phyloP scores from a whole-genome alignment of 129 eudicot genomes.

The Helianthus tuberosus region DNA sequence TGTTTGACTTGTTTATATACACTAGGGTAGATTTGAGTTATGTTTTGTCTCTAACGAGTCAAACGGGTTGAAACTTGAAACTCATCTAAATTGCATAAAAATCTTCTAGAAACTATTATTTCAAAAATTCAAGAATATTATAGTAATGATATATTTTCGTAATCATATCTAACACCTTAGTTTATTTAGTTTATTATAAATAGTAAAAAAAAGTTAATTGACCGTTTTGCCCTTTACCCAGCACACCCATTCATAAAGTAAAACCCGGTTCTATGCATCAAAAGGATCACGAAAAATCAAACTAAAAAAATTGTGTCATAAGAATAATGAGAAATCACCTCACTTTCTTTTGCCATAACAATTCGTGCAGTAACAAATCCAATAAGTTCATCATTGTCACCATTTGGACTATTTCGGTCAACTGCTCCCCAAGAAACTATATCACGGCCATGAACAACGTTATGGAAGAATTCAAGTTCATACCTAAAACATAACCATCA shows the following conservation, averaged over 20 bases:
- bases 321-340: constrained; percentile 58
- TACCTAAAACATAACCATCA: constrained; percentile 57
- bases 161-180: background rate
- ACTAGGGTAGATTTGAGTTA: background rate
- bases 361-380: constrained; percentile 88
- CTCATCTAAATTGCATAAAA: background rate
- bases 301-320: background rate
- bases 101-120: background rate
- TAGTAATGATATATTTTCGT: background rate
- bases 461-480: constrained; percentile 83
- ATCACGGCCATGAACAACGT: constrained; percentile 83
- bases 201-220: background rate
- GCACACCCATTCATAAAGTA: background rate
- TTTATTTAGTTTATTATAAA: no score
- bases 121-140: background rate
- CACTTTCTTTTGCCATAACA: constrained; percentile 84
- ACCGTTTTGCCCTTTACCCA: background rate
- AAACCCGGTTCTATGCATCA: constrained; percentile 5
- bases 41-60: background rate
- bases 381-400: constrained; percentile 73
- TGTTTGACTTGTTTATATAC: background rate
- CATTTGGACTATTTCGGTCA: constrained; percentile 75
- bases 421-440: constrained; percentile 99
- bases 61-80: background rate
- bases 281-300: background rate